Percentiles rank a stretch among this genome's conserved stretches.
Evolutionary conservation across 108 stramenopile genomes (phyloP).

Genomic region (Skeletonema menzelii): DNA sequence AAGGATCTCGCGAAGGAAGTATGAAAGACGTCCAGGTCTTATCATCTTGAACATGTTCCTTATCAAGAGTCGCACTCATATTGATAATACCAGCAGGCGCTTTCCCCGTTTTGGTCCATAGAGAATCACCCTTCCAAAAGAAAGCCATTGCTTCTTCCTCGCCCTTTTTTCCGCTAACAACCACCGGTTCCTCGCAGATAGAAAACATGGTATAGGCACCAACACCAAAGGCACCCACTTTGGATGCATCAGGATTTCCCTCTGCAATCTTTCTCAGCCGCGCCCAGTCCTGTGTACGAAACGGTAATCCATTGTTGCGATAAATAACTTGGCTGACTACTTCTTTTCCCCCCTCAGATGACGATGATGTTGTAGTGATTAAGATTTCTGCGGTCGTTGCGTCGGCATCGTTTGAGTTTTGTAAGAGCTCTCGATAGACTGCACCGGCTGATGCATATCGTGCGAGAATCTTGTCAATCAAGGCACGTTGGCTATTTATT

Average conservation of each 20-base stretch:
- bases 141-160: slow-evolving; percentile 63
- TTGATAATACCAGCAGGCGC: slow-evolving; percentile 24
- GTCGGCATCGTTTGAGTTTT: slow-evolving; percentile 88
- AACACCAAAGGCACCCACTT: slow-evolving; percentile 84
- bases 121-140: slow-evolving; percentile 84
- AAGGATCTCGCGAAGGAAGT: slow-evolving; percentile 74
- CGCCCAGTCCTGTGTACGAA: slow-evolving; percentile 83
- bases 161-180: slow-evolving; percentile 55
- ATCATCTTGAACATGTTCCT: slow-evolving; percentile 6
- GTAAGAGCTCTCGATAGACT: slow-evolving; percentile 82
- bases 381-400: slow-evolving; percentile 76
- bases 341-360: slow-evolving; percentile 7
- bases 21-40: slow-evolving; percentile 76
- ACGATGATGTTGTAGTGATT: slow-evolving; percentile 52
- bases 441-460: slow-evolving; percentile 80
- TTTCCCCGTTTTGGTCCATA: slow-evolving; percentile 70
- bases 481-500: slow-evolving; percentile 58
- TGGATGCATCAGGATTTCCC: slow-evolving; percentile 79
- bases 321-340: slow-evolving; percentile 71
- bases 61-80: slow-evolving; percentile 16
- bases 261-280: slow-evolving; percentile 85
- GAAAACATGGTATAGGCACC: slow-evolving; percentile 89
- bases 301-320: slow-evolving; percentile 79
- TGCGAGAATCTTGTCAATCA: slow-evolving; percentile 89
- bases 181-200: slow-evolving; percentile 82